Base-by-base conservation (phyloP, 2,329 filamentous ascomycete species). In the Colletotrichum caudatum region DNA sequence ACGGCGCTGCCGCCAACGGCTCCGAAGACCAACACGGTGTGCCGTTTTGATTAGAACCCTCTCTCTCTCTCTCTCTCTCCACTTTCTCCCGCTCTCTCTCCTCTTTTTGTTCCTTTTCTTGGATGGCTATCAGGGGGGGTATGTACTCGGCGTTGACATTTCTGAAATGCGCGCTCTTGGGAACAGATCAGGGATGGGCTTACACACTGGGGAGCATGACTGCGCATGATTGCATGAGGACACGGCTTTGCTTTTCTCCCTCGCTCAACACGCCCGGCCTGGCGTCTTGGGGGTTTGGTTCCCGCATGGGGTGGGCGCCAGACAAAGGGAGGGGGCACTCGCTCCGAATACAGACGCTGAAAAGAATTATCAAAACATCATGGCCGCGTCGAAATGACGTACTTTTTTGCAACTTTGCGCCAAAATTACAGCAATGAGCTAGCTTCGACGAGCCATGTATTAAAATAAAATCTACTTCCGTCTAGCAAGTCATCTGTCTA, bases 241-340 rank as follows among this genome's bases (percentile, higher is more conserved):
- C 16, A 60, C 8, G 46, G 53, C 35, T 26, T n/a, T 20, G 7
- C n/a, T 46, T 46, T 46, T 46, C 9, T 9, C n/a, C 11, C 5
- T 46, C 20, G 20, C 18, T 51, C 37, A 33, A 11, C 41, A 37
- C 5, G 37, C 35, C 9, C 37, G 61, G 68, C 35, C 35, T 48
- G 69, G 69, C 69, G 65, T 72, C 33, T 54, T 48, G 23, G 59
- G 23, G 59, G 14, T 33, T 12, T 68, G 64, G 53, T 26, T 35
- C 33, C 2, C 48, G 37, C 18, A 20, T 64, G 6, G 14, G 16
- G 20, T 44, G 59, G 53, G 41, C 14, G 59, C 37, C 59, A 69
- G 20, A 59, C 54, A n/a, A n/a, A n/a, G n/a, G n/a, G 54, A 48
- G 3, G 53, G 26, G 58, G 26, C 35, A 64, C 39, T 53, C 50